These are phyloP conservation scores for Myriosclerotinia curreyana DNA, from an alignment of 2,329 filamentous ascomycete species.

Conservation along the genomic window DNA sequence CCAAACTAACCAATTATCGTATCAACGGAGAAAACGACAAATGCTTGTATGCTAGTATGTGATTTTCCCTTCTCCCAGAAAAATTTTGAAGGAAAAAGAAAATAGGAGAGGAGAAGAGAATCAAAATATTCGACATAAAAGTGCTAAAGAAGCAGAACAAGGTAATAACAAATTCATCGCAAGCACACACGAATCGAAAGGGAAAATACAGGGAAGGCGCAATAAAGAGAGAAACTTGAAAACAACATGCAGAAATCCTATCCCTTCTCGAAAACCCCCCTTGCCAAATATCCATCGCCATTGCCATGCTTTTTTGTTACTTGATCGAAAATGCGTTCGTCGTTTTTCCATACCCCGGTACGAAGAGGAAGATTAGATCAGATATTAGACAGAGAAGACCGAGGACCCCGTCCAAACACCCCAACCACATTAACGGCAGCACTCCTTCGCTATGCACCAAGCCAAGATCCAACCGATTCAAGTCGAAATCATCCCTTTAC, in stretches of 20 bases:
- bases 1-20: conserved; percentile 21
- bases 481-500: conserved; percentile 23
- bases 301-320: conserved; percentile 25
- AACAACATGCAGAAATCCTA: conserved; percentile 21
- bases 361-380: conserved; percentile 18
- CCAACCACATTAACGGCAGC: conserved; percentile 22
- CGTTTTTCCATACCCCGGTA: conserved; percentile 18
- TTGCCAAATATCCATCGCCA: conserved; percentile 22
- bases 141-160: conserved; percentile 15
- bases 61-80: conserved; percentile 17
- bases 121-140: conserved; percentile 17
- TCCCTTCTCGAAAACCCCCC: conserved; percentile 14
- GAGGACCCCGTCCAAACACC: conserved; percentile 28
- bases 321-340: conserved; percentile 19
- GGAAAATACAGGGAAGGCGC: conserved; percentile 12
- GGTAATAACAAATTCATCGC: conserved; percentile 12
- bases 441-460: conserved; percentile 38
- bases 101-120: conserved; percentile 19
- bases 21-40: conserved; percentile 13
- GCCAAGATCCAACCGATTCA: conserved; percentile 23
- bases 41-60: conserved; percentile 19
- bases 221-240: conserved; percentile 8
- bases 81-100: conserved; percentile 1
- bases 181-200: conserved; percentile 13
- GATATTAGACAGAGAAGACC: conserved; percentile 22